A percentile compares a stretch with the other conserved stretches of the same genome.
Evolutionary conservation across 2,329 filamentous ascomycete species (phyloP).

Genomic region (Stachybotrys echinatus): DNA sequence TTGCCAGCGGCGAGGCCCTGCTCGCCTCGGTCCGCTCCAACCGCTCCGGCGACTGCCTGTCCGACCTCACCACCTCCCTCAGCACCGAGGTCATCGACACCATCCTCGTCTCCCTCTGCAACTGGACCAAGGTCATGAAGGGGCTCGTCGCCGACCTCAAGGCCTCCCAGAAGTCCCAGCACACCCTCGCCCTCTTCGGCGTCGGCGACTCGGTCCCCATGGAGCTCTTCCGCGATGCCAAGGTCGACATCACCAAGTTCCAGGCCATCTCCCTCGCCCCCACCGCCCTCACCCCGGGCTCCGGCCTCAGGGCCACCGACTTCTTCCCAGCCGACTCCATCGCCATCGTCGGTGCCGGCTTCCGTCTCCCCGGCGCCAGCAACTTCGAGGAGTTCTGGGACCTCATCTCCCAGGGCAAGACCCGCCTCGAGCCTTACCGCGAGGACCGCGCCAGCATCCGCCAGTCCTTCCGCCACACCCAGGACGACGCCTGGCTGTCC

Average conservation of each 20-base stretch:
- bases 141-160: constrained; percentile 7
- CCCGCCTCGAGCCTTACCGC: constrained; percentile 6
- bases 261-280: constrained; percentile 4
- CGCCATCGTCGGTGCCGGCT: constrained; percentile 16
- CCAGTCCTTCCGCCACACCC: constrained; percentile 8
- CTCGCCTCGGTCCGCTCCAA: constrained; percentile 9
- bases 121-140: constrained; percentile 9
- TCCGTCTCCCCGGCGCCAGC: constrained; percentile 13
- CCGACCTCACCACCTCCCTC: constrained; percentile 1
- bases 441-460: constrained; percentile 8
- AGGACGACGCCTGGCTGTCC: constrained; percentile 7
- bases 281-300: not conserved
- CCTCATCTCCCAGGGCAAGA: constrained; percentile 8
- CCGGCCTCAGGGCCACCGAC: not conserved
- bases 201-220: constrained; percentile 10
- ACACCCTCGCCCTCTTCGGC: constrained; percentile 9
- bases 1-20: constrained; percentile 3
- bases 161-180: constrained; percentile 3
- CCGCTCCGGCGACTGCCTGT: constrained; percentile 4
- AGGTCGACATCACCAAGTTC: constrained; percentile 9
- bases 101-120: constrained; percentile 8
- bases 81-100: constrained; percentile 10
- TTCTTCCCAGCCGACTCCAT: constrained; percentile 9
- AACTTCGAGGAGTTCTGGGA: constrained; percentile 15
- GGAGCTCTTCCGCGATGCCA: constrained; percentile 3